Conservation (phyloP, 1,139 yeast species). For the Blastobotrys proliferans region DNA sequence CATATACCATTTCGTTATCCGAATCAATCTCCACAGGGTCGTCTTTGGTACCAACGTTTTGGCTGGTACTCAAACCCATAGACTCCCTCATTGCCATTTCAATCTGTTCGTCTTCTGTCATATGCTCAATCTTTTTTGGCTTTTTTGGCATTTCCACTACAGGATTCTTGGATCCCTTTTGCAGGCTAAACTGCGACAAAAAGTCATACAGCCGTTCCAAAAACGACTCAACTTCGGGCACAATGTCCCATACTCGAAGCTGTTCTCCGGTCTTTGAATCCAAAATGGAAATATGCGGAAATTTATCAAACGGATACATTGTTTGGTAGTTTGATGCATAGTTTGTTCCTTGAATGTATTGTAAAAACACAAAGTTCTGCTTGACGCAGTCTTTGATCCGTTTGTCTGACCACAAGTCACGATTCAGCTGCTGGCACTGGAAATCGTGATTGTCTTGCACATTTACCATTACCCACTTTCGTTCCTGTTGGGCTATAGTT, state of each 20-base stretch:
- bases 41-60: conserved; percentile 11
- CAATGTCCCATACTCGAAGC: conserved; percentile 62
- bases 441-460: conserved; percentile 84
- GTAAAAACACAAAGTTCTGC: conserved; percentile 67
- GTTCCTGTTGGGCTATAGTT: conserved; percentile 52
- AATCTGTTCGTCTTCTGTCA: conserved; percentile 83
- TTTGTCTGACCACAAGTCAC: conserved; percentile 88
- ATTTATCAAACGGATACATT: conserved; percentile 64
- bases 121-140: conserved; percentile 30
- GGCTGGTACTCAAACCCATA: conserved; percentile 34
- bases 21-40: conserved; percentile 12
- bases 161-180: conserved; percentile 66
- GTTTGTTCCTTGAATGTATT: conserved; percentile 68
- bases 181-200: conserved; percentile 59
- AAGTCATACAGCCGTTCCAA: conserved; percentile 42
- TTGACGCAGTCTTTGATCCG: conserved; percentile 60
- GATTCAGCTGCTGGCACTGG: conserved; percentile 80
- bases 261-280: conserved; percentile 97
- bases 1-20: conserved; percentile 7
- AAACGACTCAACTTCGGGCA: conserved; percentile 58
- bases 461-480: conserved; percentile 83
- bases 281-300: conserved; percentile 85
- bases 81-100: conserved; percentile 74
- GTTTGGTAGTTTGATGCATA: conserved; percentile 67
- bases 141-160: conserved; percentile 34